A percentile compares a stretch with the other conserved stretches of the same genome.
Evolutionary conservation across 305 asterid genomes (phyloP).

Genomic region (Petunia hybrid): DNA sequence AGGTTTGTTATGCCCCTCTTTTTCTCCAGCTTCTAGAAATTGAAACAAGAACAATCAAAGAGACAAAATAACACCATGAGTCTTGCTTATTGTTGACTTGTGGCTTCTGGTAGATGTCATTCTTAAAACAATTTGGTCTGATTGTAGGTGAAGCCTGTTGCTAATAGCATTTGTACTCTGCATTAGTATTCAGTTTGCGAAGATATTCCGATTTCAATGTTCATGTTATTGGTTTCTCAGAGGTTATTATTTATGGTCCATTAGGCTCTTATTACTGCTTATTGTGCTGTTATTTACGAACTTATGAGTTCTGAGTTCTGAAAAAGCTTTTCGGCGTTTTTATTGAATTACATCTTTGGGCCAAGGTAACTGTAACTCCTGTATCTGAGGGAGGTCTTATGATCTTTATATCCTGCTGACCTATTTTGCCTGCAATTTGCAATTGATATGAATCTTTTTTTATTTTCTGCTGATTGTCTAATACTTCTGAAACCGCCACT

Average conservation of each 20-base stretch:
- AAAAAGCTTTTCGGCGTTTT: background rate
- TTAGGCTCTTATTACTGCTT: background rate
- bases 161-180: background rate
- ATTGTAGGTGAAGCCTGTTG: background rate
- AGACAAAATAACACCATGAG: background rate
- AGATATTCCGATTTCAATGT: background rate
- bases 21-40: constrained; percentile 2
- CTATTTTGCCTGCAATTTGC: constrained; percentile 20
- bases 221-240: constrained; percentile 9
- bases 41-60: background rate
- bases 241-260: background rate
- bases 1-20: constrained; percentile 7
- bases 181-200: background rate
- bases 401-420: background rate
- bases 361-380: background rate
- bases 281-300: background rate
- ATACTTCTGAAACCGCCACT: background rate
- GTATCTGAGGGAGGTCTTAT: background rate
- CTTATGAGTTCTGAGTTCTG: background rate
- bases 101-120: background rate
- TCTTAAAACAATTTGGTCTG: background rate
- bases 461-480: background rate
- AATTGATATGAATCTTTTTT: background rate
- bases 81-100: background rate
- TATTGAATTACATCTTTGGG: constrained; percentile 3